Evolutionary conservation across 2,329 filamentous ascomycete species (phyloP), one percentile per base, ranked within the genome.

Genomic region (Penicillium sp.): DNA sequence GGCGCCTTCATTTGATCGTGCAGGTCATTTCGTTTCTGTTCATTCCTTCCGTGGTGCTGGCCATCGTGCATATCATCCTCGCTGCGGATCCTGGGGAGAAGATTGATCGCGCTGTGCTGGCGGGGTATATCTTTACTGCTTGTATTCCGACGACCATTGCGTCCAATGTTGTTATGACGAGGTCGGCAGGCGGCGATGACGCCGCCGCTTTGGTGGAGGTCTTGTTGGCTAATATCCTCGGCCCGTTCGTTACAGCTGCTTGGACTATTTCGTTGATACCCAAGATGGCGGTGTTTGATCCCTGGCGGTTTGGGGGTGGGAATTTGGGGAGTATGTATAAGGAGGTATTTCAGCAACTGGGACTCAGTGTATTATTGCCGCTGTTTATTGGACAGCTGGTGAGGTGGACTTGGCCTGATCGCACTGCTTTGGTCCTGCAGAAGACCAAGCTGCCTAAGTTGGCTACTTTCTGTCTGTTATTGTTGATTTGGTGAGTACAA

Each of bases 101-200:
- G 33, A 86, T 90, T 67, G 85, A 89, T 54, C 78, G 83, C 0
- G 84, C 85, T 57, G 79, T 91, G 41, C 75, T 91, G 31, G 82
- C 89, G 3, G 88, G 89, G 10, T 84, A 90, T 70, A 80, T 90
- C 3, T 83, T 88, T 40, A 80, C 86, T 2, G 82, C 85, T n/a
- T 88, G 84, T 67, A 83, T 89, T 5, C 87, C 88, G 1, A 91
- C 88, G 0, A 90, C 88, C 0, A 88, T 90, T 66, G 83, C 86
- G 8, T 89, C 85, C 46, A 90, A 90, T 69, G 86, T 89, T 8
- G 86, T 90, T 41, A 90, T 90, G 87, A 90, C 88, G 6, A 78
- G 86, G 27, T 80, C 84, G 40, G 84, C 88, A 0, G 84, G 87
- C 38, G 88, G 88, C 6, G 89, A 90, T 63, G 84, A 86, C 58